These are phyloP conservation scores for Hypoxylon cercidicola DNA, from an alignment of 495 filamentous ascomycete genomes.

Conservation along the genomic window DNA sequence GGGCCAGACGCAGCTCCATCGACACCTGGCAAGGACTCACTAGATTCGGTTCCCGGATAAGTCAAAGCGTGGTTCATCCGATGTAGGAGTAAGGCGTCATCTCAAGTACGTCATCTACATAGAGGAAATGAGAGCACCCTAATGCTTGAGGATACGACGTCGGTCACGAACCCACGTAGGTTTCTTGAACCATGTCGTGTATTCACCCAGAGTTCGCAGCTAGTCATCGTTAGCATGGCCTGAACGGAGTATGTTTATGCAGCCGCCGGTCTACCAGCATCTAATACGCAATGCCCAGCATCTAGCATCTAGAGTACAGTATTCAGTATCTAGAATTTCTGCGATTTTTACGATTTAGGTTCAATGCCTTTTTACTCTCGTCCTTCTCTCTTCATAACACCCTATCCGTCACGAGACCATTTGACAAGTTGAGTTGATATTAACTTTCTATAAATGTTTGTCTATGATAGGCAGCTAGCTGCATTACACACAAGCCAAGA, in stretches of 20 bases:
- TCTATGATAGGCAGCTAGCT: slow-evolving; percentile 10
- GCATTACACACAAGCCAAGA: slow-evolving; percentile 15
- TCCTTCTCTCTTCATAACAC: slow-evolving; percentile 6
- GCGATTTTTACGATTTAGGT: slow-evolving; percentile 13
- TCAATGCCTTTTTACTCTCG: background rate
- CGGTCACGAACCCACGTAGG: slow-evolving; percentile 24
- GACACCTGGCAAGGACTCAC: slow-evolving; percentile 71
- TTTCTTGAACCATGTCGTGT: slow-evolving; percentile 28
- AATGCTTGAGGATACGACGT: slow-evolving; percentile 20
- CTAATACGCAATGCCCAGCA: no score
- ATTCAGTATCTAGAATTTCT: background rate
- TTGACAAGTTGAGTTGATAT: slow-evolving; percentile 22
- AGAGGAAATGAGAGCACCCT: slow-evolving; percentile 25
- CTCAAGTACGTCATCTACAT: slow-evolving; percentile 32
- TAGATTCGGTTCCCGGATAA: slow-evolving; percentile 69
- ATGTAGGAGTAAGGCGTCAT: slow-evolving; percentile 37
- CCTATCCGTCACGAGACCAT: slow-evolving; percentile 20
- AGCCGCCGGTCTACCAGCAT: slow-evolving; percentile 21
- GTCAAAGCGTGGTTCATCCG: slow-evolving; percentile 31
- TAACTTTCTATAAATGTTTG: slow-evolving; percentile 8
- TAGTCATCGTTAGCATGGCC: background rate
- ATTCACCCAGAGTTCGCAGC: slow-evolving; percentile 14
- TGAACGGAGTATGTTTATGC: slow-evolving; percentile 12
- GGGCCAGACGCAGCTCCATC: slow-evolving; percentile 58
- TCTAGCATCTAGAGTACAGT: no score